Base-by-base conservation (phyloP, 345 rosid species). In the Murraya koenigii region DNA sequence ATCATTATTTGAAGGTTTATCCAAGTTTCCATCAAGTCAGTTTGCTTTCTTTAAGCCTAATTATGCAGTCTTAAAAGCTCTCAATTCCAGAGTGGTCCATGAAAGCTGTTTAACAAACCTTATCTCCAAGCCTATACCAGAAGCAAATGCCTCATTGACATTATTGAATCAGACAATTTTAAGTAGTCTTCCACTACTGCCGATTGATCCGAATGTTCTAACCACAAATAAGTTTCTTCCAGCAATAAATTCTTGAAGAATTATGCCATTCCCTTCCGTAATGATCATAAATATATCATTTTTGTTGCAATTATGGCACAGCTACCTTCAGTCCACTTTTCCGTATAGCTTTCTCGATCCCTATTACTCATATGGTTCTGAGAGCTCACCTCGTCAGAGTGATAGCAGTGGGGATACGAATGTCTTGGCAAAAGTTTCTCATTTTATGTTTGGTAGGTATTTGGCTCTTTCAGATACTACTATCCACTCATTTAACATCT, bases 231-330 rank as follows among this genome's bases (percentile, higher is more conserved):
- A 69, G 58, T 26, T 44, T 44, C 67, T 76, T 63, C 74, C 72
- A 25, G 33, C 67, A 14, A 66, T 55, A 69, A 73, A 64, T 15
- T 41, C 20, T 20, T 35, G 58, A 55, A 10, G 30, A 7, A 47
- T 41, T 35, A 55, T 38, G 49, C 49, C 13, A 5, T 22, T 44
- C 52, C 35, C 23, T 77, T 71, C 4, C 49, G 35, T 65, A 52
- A 26, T 26, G 58, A 39, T 55, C 8, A 52, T 67, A 11, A 44
- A 25, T 25, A 13, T 66, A 64, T 70, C 56, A 10, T 52, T 41
- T 59, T 44, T 79, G 70, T 23, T 75, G 78, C 83, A 81, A 75
- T 84, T 63, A 84, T 80, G 68, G 32, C 60, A 20, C 64, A 80
- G 44, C 84, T 73, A 82, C 67, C 81, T 74, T 63, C 39, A 9